A percentile compares a stretch with the other conserved stretches of the same genome.
Evolutionary conservation across 345 rosid genomes (phyloP).

Genomic region (Clausena lansium): DNA sequence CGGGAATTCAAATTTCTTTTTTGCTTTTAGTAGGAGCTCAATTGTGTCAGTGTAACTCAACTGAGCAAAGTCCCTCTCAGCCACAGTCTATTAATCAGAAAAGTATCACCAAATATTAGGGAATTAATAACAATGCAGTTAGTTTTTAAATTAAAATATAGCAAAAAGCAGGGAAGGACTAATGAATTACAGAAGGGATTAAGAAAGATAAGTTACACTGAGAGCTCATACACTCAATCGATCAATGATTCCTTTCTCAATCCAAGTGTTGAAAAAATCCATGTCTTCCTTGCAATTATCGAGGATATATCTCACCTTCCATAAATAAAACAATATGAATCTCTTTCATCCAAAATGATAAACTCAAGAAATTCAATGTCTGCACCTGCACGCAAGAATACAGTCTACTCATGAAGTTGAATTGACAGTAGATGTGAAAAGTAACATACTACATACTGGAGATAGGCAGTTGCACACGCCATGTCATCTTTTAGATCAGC

Average conservation of each 20-base stretch:
- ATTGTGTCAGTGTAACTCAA: constrained; percentile 84
- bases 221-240: constrained; percentile 77
- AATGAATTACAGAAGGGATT: constrained; percentile 4
- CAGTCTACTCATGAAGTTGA: constrained; percentile 13
- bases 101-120: constrained; percentile 12
- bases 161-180: not conserved
- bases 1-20: constrained; percentile 86
- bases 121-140: not conserved
- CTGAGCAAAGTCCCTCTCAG: constrained; percentile 85
- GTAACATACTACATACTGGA: constrained; percentile 99
- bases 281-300: constrained; percentile 97
- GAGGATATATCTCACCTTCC: constrained; percentile 80
- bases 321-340: constrained; percentile 10
- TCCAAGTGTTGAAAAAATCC: constrained; percentile 96
- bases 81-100: constrained; percentile 64
- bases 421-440: constrained; percentile 38
- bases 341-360: constrained; percentile 15
- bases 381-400: constrained; percentile 7
- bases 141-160: not conserved
- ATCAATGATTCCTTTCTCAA: constrained; percentile 88
- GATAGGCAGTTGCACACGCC: constrained; percentile 99
- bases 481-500: constrained; percentile 96
- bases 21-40: constrained; percentile 78
- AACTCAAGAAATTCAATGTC: constrained; percentile 2
- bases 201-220: constrained; percentile 26